Percentiles rank a stretch among this genome's conserved stretches.
phyloP scores from a whole-genome alignment of 2,329 filamentous ascomycete species.

The Trichoderma guizhouense region DNA sequence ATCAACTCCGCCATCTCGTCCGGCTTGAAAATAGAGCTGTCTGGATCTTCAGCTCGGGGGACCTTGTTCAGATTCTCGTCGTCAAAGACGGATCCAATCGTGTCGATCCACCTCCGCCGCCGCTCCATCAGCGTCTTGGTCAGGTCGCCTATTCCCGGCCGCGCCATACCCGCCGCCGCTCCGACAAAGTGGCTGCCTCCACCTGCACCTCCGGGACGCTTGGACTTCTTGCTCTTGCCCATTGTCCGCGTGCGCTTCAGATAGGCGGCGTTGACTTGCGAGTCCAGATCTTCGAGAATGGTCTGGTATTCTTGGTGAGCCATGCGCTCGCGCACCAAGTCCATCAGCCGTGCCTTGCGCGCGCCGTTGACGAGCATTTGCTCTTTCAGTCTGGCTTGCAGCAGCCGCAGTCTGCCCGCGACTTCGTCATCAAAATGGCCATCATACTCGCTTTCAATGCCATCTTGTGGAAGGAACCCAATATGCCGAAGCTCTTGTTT shows the following conservation, averaged over 20 bases:
- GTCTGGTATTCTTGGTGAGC: slow-evolving; percentile 96
- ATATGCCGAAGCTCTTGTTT: slow-evolving; percentile 89
- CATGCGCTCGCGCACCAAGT: slow-evolving; percentile 87
- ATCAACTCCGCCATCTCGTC: slow-evolving; percentile 69
- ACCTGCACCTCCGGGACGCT: slow-evolving; percentile 70
- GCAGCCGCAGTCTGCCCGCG: slow-evolving; percentile 77
- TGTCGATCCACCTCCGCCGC: slow-evolving; percentile 82
- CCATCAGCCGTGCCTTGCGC: slow-evolving; percentile 79
- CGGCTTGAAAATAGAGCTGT: slow-evolving; percentile 69
- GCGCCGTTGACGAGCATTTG: slow-evolving; percentile 87
- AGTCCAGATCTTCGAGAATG: slow-evolving; percentile 93
- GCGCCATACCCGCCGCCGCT: slow-evolving; percentile 59
- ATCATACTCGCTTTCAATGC: slow-evolving; percentile 71
- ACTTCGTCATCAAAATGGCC: slow-evolving; percentile 92
- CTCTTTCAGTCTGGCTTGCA: slow-evolving; percentile 78
- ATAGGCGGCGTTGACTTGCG: slow-evolving; percentile 91
- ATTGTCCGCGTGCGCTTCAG: slow-evolving; percentile 92
- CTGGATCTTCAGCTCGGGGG: slow-evolving; percentile 61
- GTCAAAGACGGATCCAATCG: slow-evolving; percentile 86
- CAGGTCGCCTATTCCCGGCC: slow-evolving; percentile 84
- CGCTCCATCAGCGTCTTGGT: slow-evolving; percentile 92
- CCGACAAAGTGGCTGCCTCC: slow-evolving; percentile 64
- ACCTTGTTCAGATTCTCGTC: slow-evolving; percentile 73
- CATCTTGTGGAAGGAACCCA: slow-evolving; percentile 73
- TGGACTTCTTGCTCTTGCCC: slow-evolving; percentile 90